Base-by-base conservation (phyloP, 2,329 filamentous ascomycete genomes). In the Calonectria naviculata region DNA sequence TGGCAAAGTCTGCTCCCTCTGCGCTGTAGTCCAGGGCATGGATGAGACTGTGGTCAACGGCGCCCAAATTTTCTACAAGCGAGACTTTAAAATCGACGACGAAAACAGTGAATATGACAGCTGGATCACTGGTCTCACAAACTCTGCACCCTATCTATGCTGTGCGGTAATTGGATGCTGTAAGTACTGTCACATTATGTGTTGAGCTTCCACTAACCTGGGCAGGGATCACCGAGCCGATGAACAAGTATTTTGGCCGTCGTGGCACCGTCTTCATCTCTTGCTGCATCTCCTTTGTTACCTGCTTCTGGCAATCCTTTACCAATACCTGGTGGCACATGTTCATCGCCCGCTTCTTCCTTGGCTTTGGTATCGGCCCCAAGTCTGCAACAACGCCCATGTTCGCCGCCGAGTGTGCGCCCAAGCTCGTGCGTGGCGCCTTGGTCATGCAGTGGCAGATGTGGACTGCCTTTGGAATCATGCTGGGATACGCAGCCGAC, bases 371-470 rank as follows among this genome's bases (percentile, higher is more conserved):
- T 29, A 73, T 80, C 15, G 76, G 91, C 3, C 86, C 89, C 36
- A 93, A 93, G 79, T 88, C 89, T 7, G 87, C 87, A 1, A 89
- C 86, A 0, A 89, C 91, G 0, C 93, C 93, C 0, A 90, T 95
- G 52, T 95, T 93, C 75, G 90, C 92, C 0, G 92, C 93, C 1
- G 93, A 95, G 80, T 93, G 89, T 56, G 87, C 90, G 0, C 93
- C 93, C 0, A 89, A 92, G 2, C 79, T 85, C 5, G 90, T 94
- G 62, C 89, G 93, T 73, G 92, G 93, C 73, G 93, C 91, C 17
- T 85, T 95, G 6, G 93, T 95, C 72, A 95, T 95, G 93, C 91
- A 91, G 74, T 95, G 93, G 93, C 87, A 81, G 62, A 82, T 86
- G 81, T 87, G 85, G 85, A 87, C 85, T 0, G 85, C 85, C 1